Percentiles rank a stretch among this genome's conserved stretches.
phyloP scores from a whole-genome alignment of 129 eudicot species.

The Heracleum sosnowskyi region DNA sequence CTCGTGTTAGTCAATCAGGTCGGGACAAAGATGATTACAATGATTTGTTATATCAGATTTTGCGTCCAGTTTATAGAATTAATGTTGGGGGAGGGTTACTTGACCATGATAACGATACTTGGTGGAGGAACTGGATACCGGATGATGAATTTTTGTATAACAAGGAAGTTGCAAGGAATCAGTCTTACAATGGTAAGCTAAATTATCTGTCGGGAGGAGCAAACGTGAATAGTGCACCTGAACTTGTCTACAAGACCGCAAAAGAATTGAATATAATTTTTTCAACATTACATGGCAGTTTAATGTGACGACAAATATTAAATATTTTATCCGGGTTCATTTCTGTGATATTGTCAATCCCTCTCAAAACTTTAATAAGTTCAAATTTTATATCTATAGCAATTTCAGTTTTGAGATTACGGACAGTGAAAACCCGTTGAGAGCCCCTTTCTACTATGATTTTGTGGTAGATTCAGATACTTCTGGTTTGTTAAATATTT shows the following conservation, averaged over 20 bases:
- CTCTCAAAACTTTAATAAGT: not conserved
- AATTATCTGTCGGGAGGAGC: constrained; percentile 3
- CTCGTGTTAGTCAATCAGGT: constrained; percentile 14
- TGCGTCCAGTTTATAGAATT: constrained; percentile 36
- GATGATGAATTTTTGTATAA: constrained; percentile 30
- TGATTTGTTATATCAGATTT: constrained; percentile 8
- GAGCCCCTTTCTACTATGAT: constrained; percentile 40
- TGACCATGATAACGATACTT: constrained; percentile 16
- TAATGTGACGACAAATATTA: constrained; percentile 17
- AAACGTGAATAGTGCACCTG: constrained; percentile 30
- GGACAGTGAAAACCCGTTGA: not conserved
- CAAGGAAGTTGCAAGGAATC: constrained; percentile 7
- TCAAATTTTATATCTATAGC: constrained; percentile 31
- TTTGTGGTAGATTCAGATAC: constrained; percentile 31
- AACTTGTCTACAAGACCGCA: constrained; percentile 43
- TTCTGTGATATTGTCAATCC: constrained; percentile 36
- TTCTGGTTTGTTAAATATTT: constrained; percentile 29
- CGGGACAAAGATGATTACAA: not conserved
- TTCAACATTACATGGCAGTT: constrained; percentile 55
- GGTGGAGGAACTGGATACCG: constrained; percentile 46
- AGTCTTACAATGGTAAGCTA: not conserved
- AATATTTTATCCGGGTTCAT: constrained; percentile 41
- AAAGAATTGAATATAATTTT: constrained; percentile 17
- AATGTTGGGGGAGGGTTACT: constrained; percentile 45
- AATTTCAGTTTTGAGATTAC: not conserved